These are phyloP conservation scores for Endoconidiophora laricicola DNA, from an alignment of 2,329 filamentous ascomycete species.

Conservation along the genomic window DNA sequence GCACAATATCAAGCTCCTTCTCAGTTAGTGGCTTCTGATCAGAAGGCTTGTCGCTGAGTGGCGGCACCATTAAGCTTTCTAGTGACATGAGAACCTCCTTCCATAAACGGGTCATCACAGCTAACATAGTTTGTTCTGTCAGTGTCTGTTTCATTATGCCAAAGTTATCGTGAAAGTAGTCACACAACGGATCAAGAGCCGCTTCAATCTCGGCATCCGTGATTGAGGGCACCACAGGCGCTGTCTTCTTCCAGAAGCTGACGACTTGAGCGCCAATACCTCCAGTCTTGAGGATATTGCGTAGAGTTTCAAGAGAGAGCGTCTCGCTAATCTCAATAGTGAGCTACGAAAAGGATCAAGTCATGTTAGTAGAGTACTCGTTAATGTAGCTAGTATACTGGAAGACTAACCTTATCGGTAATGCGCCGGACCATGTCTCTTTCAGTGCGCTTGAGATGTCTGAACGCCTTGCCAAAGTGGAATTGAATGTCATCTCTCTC, in stretches of 20 bases:
- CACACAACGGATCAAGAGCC: slow-evolving; percentile 69
- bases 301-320: slow-evolving; percentile 67
- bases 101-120: slow-evolving; percentile 96
- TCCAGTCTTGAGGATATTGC: slow-evolving; percentile 52
- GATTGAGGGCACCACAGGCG: slow-evolving; percentile 36
- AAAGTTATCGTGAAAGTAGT: slow-evolving; percentile 97
- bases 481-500: slow-evolving; percentile 97
- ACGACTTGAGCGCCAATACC: slow-evolving; percentile 57
- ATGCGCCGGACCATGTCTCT: slow-evolving; percentile 96
- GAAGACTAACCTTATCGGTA: slow-evolving; percentile 65
- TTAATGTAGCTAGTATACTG: neutral
- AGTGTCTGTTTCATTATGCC: slow-evolving; percentile 96
- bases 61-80: slow-evolving; percentile 77
- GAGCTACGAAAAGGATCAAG: slow-evolving; percentile 38
- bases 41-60: slow-evolving; percentile 85
- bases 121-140: slow-evolving; percentile 89
- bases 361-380: neutral
- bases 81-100: slow-evolving; percentile 92
- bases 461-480: slow-evolving; percentile 93
- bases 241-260: slow-evolving; percentile 47
- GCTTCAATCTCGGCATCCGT: slow-evolving; percentile 61
- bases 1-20: slow-evolving; percentile 86
- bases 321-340: slow-evolving; percentile 84
- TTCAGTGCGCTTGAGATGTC: slow-evolving; percentile 86
- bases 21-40: slow-evolving; percentile 67